phyloP scores from a whole-genome alignment of 2,329 filamentous ascomycete species.

The Fusarium sp. region DNA sequence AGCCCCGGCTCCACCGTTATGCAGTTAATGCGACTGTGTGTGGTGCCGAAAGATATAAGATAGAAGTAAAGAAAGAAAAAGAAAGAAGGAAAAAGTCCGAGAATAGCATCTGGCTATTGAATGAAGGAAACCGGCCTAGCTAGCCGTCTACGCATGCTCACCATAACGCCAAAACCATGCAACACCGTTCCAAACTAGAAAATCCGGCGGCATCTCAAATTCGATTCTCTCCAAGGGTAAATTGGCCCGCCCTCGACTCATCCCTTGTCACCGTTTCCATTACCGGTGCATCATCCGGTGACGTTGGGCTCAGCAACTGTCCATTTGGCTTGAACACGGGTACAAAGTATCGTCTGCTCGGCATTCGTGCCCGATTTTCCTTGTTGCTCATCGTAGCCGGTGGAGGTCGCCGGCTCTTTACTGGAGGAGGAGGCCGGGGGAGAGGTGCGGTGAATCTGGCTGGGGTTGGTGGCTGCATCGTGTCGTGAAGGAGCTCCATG shows the following conservation, averaged over 20 bases:
- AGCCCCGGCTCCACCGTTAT: too few relatives aligned
- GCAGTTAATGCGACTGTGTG: too few relatives aligned
- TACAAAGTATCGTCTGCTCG: slow-evolving; percentile 40
- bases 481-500: slow-evolving; percentile 40
- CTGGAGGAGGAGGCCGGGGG: not conserved
- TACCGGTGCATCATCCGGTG: slow-evolving; percentile 6
- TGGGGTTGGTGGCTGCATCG: slow-evolving; percentile 33
- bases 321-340: slow-evolving; percentile 34
- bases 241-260: slow-evolving; percentile 22
- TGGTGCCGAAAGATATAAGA: too few relatives aligned
- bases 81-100: not conserved
- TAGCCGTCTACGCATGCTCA: slow-evolving; percentile 6
- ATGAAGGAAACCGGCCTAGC: not conserved
- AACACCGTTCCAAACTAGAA: not conserved
- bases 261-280: slow-evolving; percentile 31
- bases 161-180: slow-evolving; percentile 3
- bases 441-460: slow-evolving; percentile 15
- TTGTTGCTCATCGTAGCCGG: slow-evolving; percentile 1
- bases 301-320: slow-evolving; percentile 33
- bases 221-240: slow-evolving; percentile 34
- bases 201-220: slow-evolving; percentile 25
- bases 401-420: slow-evolving; percentile 9
- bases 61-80: not conserved
- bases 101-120: not conserved
- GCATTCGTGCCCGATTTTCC: slow-evolving; percentile 9